These are phyloP conservation scores for Lithohypha guttulata DNA, from an alignment of 2,329 filamentous ascomycete species.

Conservation along the genomic window DNA sequence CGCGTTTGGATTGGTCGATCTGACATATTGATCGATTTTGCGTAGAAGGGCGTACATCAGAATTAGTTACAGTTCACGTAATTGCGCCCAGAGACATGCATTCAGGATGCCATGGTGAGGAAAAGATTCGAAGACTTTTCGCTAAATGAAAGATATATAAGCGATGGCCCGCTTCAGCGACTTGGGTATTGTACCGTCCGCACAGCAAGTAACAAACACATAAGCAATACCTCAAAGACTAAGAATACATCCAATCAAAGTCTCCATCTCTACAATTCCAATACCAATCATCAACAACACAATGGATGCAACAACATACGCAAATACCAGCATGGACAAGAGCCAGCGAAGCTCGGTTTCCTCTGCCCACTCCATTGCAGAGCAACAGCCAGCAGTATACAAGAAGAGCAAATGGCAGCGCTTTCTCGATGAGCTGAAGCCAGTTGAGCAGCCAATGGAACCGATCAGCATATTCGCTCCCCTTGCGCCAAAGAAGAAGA, in stretches of 20 bases:
- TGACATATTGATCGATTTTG: background rate
- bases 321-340: conserved; percentile 15
- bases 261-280: conserved; percentile 6
- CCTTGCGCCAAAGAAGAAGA: conserved; percentile 12
- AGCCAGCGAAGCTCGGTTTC: conserved; percentile 10
- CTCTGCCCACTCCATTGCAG: conserved; percentile 12
- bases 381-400: no score
- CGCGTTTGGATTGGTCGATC: conserved; percentile 13
- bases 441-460: conserved; percentile 12
- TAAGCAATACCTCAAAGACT: no score
- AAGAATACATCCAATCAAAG: no score
- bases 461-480: conserved; percentile 17
- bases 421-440: conserved; percentile 16
- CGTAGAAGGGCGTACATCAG: background rate
- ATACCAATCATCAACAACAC: conserved; percentile 8
- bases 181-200: no score
- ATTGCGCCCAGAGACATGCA: no score
- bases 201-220: no score
- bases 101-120: no score
- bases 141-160: background rate
- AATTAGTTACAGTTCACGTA: background rate
- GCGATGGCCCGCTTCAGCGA: no score
- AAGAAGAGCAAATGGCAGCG: conserved; percentile 13
- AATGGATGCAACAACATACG: conserved; percentile 18
- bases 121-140: conserved; percentile 1